phyloP scores from a whole-genome alignment of 2,329 filamentous ascomycete genomes.

The Pseudogymnoascus sp. region DNA sequence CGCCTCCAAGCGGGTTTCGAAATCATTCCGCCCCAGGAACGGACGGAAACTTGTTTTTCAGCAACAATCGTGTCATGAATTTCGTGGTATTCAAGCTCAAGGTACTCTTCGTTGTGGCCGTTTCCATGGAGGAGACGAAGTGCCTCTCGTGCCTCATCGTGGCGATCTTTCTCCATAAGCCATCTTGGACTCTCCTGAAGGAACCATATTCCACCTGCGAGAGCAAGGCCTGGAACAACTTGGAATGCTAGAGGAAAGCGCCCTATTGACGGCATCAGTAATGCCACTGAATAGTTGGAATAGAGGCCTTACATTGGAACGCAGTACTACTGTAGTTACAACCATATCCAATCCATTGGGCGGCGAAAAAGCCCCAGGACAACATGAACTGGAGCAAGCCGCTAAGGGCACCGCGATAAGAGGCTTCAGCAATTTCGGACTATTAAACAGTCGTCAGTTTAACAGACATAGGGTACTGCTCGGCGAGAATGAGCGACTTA shows the following conservation, averaged over 20 bases:
- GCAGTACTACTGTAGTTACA: slow-evolving; percentile 8
- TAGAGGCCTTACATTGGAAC: neutral
- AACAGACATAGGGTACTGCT: slow-evolving; percentile 50
- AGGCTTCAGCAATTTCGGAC: slow-evolving; percentile 19
- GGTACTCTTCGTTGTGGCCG: slow-evolving; percentile 39
- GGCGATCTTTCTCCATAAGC: slow-evolving; percentile 44
- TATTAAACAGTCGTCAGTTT: slow-evolving; percentile 48
- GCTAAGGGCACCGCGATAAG: slow-evolving; percentile 19
- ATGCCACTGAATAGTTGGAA: slow-evolving; percentile 23
- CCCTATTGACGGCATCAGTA: slow-evolving; percentile 37
- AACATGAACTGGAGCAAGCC: slow-evolving; percentile 24
- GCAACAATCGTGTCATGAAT: slow-evolving; percentile 53
- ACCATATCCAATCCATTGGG: slow-evolving; percentile 24
- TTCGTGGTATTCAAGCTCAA: slow-evolving; percentile 49
- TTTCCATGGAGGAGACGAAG: slow-evolving; percentile 44
- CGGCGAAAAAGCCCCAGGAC: slow-evolving; percentile 23
- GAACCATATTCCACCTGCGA: slow-evolving; percentile 50
- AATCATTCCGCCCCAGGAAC: slow-evolving; percentile 37
- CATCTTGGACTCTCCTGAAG: slow-evolving; percentile 48
- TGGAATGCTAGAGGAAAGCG: slow-evolving; percentile 51
- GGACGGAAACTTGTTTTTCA: slow-evolving; percentile 37
- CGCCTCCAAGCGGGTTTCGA: slow-evolving; percentile 38
- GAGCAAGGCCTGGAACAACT: slow-evolving; percentile 43
- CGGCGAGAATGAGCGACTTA: slow-evolving; percentile 17
- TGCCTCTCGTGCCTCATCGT: slow-evolving; percentile 42